phyloP scores from a whole-genome alignment of 768 basidiomycete genomes.

The Pluteus cervinus region DNA sequence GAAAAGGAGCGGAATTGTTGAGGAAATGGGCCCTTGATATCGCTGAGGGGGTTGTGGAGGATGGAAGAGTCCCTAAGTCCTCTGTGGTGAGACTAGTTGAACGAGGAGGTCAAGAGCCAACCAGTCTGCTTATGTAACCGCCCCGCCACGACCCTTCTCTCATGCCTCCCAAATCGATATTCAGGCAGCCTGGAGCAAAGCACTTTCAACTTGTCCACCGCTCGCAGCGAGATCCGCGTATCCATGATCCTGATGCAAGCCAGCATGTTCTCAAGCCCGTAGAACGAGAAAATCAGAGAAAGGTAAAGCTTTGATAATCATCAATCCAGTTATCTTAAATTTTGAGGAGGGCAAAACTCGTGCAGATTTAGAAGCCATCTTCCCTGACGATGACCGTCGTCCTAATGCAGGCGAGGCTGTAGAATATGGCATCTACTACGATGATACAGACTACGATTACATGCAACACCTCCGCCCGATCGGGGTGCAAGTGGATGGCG shows the following conservation, averaged over 20 bases:
- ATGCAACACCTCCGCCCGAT: constrained; percentile 90
- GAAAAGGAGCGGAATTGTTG: too few species aligned
- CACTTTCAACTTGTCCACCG: constrained; percentile 98
- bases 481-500: constrained; percentile 72
- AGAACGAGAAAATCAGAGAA: constrained; percentile 64
- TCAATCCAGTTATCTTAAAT: constrained; percentile 8
- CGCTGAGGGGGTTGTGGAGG: too few species aligned
- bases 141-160: constrained; percentile 18
- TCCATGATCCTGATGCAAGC: constrained; percentile 87
- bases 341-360: constrained; percentile 67
- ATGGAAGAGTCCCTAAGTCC: constrained; percentile 14
- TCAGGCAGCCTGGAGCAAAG: constrained; percentile 81
- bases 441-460: constrained; percentile 97
- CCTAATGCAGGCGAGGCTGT: constrained; percentile 81
- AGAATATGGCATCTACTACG: constrained; percentile 86
- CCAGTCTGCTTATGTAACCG: constrained; percentile 29
- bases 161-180: constrained; percentile 83
- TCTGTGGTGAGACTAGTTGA: constrained; percentile 14
- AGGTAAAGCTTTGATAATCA: constrained; percentile 30
- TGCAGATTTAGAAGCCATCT: constrained; percentile 64
- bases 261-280: constrained; percentile 87
- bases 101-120: constrained; percentile 21
- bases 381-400: constrained; percentile 40
- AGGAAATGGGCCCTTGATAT: too few species aligned
- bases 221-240: constrained; percentile 92